Conservation (phyloP, 805 yeast genomes). For the Zygosaccharomyces siamensis region DNA sequence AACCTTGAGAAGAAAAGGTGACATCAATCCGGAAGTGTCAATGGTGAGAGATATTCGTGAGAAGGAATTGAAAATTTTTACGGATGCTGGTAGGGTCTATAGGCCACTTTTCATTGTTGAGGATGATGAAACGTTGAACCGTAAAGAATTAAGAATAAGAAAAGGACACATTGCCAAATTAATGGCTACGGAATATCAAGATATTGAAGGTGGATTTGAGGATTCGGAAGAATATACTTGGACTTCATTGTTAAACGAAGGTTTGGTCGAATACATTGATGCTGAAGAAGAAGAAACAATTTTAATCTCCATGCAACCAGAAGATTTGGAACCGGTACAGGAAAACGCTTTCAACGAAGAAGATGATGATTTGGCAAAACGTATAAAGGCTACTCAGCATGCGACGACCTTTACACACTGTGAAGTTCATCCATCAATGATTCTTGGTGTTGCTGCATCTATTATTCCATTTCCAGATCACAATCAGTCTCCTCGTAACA, state of each 20-base stretch:
- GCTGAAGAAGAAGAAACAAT: conserved; percentile 99
- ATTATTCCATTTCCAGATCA: conserved; percentile 99
- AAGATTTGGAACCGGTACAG: conserved; percentile 76
- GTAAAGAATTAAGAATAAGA: conserved; percentile 67
- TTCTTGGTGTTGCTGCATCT: conserved; percentile 96
- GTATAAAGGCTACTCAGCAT: conserved; percentile 72
- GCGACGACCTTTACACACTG: conserved; percentile 93
- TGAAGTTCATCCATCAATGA: conserved; percentile 98
- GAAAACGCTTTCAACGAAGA: conserved; percentile 37
- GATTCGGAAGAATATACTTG: conserved; percentile 69
- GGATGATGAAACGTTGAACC: conserved; percentile 66
- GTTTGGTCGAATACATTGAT: conserved; percentile 93
- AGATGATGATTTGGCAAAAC: conserved; percentile 54
- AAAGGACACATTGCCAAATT: conserved; percentile 79
- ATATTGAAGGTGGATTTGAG: conserved; percentile 45
- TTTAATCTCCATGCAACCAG: conserved; percentile 98
- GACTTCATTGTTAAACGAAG: conserved; percentile 76
- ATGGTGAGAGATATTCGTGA: conserved; percentile 96
- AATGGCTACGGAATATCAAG: conserved; percentile 57
- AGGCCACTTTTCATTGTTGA: conserved; percentile 93
- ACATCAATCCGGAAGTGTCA: conserved; percentile 92
- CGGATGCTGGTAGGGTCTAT: conserved; percentile 98
- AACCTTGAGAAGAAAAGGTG: conserved; percentile 89
- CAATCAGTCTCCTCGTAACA: conserved; percentile 98
- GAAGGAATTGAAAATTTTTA: conserved; percentile 89